Evolutionary conservation across 2,329 filamentous ascomycete species (phyloP).

Genomic region (Aspergillus sp.): DNA sequence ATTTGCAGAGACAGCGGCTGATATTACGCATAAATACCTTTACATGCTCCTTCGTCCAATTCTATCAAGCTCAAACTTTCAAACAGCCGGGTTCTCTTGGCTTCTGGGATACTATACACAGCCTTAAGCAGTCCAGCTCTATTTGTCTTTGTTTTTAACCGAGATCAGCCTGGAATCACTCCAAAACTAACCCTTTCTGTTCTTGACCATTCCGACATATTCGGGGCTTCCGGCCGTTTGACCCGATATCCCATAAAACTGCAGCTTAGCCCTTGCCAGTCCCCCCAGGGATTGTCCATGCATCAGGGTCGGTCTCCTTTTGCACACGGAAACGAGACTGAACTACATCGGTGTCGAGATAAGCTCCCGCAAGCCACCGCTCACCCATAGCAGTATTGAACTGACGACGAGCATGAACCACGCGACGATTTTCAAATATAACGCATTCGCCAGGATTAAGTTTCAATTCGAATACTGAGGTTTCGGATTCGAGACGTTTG

Average conservation of each 20-base stretch:
- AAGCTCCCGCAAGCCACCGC: conserved; percentile 83
- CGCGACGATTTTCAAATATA: conserved; percentile 83
- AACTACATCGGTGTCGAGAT: conserved; percentile 69
- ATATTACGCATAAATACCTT: not conserved
- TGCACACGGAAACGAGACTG: conserved; percentile 44
- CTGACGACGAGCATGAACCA: conserved; percentile 77
- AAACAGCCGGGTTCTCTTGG: not conserved
- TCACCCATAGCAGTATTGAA: conserved; percentile 68
- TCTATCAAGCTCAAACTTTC: not conserved
- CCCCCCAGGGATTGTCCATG: conserved; percentile 1
- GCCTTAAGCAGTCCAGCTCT: not conserved
- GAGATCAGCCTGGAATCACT: not conserved
- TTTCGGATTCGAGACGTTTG: conserved; percentile 55
- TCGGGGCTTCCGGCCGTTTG: too few relatives aligned
- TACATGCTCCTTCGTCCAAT: not conserved
- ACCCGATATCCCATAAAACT: too few relatives aligned
- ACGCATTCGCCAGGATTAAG: conserved; percentile 82
- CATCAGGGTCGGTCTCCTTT: not conserved
- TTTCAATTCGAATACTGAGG: conserved; percentile 67
- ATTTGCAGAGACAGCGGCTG: too few relatives aligned
- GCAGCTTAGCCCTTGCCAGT: too few relatives aligned
- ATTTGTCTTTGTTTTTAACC: not conserved
- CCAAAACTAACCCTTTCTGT: not conserved
- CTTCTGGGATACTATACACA: not conserved
- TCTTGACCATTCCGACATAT: not conserved